These are phyloP conservation scores for Mrakia hoshinonis DNA, from an alignment of 768 basidiomycete species.

Conservation along the genomic window DNA sequence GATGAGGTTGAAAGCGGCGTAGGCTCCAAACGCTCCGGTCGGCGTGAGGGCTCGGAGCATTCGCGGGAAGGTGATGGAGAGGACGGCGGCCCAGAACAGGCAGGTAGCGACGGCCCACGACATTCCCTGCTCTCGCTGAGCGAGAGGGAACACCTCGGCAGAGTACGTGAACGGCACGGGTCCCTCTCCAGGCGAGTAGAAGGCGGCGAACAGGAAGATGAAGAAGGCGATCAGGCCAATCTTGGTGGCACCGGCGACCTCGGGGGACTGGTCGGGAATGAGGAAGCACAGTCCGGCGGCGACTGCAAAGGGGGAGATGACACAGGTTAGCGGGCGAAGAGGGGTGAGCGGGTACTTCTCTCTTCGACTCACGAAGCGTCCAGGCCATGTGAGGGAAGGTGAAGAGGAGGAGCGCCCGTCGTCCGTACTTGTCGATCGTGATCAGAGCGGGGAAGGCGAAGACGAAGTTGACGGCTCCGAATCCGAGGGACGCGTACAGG, in stretches of 20 bases:
- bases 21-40: slow-evolving; percentile 60
- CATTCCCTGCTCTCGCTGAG: slow-evolving; percentile 72
- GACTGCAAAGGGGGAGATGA: slow-evolving; percentile 35
- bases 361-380: slow-evolving; percentile 47
- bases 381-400: slow-evolving; percentile 72
- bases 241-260: slow-evolving; percentile 36
- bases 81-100: slow-evolving; percentile 46
- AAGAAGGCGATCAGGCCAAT: slow-evolving; percentile 44
- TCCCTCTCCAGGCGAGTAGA: slow-evolving; percentile 75
- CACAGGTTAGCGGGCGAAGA: too few species aligned
- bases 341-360: too few species aligned
- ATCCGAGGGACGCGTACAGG: slow-evolving; percentile 59
- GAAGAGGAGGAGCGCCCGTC: slow-evolving; percentile 62
- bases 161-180: slow-evolving; percentile 80
- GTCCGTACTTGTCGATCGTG: slow-evolving; percentile 55
- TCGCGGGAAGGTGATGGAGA: slow-evolving; percentile 55
- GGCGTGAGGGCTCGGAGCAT: slow-evolving; percentile 56
- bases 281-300: slow-evolving; percentile 65
- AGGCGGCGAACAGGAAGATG: slow-evolving; percentile 50
- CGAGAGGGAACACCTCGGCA: slow-evolving; percentile 82
- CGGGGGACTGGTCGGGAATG: slow-evolving; percentile 41
- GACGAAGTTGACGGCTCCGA: slow-evolving; percentile 43
- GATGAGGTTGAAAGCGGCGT: slow-evolving; percentile 37
- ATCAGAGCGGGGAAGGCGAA: slow-evolving; percentile 49
- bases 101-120: slow-evolving; percentile 56